Conservation (phyloP, 163 green algal genomes). For the Chlorella variabilis region DNA sequence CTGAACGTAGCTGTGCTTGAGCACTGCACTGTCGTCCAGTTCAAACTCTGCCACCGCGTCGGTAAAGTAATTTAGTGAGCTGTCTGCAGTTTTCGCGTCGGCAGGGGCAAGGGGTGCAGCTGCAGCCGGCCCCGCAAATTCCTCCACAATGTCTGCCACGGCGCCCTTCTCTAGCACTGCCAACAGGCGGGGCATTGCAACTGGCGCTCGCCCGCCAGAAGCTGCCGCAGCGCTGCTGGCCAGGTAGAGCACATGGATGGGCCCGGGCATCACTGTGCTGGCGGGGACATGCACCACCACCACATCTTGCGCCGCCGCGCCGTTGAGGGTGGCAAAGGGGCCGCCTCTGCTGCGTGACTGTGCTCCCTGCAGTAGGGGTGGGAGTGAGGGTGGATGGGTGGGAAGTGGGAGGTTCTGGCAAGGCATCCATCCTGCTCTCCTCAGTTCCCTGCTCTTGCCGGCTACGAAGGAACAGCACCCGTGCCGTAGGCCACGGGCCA, state of each 20-base stretch:
- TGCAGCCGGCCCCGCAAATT: conserved; percentile 60
- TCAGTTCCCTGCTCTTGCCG: too few relatives aligned
- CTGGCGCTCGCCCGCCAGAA: conserved; percentile 4
- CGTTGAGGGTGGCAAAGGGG: conserved; percentile 87
- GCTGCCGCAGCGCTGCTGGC: conserved; percentile 50
- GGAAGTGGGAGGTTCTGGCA: too few relatives aligned
- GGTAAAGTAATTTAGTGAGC: conserved; percentile 55
- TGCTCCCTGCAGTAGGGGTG: conserved; percentile 52
- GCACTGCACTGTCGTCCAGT: conserved; percentile 48
- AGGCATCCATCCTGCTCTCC: too few relatives aligned
- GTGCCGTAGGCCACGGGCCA: too few relatives aligned
- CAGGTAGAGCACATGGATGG: conserved; percentile 85
- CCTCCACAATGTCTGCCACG: conserved; percentile 78
- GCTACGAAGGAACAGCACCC: too few relatives aligned
- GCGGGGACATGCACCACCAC: conserved; percentile 70
- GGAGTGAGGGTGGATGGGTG: neutral
- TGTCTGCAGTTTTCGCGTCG: neutral
- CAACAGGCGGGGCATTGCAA: conserved; percentile 73
- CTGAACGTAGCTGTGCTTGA: conserved; percentile 66
- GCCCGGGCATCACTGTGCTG: conserved; percentile 49
- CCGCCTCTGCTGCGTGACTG: conserved; percentile 65
- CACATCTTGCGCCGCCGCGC: conserved; percentile 65
- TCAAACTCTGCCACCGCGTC: conserved; percentile 74
- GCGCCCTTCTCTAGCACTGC: conserved; percentile 67
- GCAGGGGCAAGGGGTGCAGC: neutral